phyloP scores from a whole-genome alignment of 352 stramenopile species.

The Globisporangium barbulae region DNA sequence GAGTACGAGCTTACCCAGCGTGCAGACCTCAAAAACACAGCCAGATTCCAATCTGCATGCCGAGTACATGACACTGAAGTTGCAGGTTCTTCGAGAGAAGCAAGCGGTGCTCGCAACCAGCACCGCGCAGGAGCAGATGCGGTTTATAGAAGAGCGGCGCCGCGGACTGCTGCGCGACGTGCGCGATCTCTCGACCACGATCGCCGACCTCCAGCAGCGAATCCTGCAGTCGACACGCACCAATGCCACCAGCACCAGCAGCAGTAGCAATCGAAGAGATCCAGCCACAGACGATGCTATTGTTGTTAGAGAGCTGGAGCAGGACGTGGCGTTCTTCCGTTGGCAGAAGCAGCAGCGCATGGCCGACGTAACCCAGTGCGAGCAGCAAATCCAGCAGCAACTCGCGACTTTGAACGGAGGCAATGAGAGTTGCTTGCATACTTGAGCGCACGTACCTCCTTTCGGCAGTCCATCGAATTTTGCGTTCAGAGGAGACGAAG shows the following conservation, averaged over 20 bases:
- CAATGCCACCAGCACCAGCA: background rate
- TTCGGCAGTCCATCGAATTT: background rate
- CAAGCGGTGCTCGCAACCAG: background rate
- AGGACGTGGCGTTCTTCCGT: conserved; percentile 8
- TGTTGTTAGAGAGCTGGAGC: background rate
- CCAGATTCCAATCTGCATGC: background rate
- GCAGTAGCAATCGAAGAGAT: background rate
- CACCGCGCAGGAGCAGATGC: background rate
- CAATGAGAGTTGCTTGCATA: background rate
- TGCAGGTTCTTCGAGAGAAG: conserved; percentile 1
- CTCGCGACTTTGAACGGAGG: too few relatives aligned
- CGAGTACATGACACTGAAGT: background rate
- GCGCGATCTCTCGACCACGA: conserved; percentile 9
- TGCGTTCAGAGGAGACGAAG: background rate
- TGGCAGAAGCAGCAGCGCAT: conserved; percentile 10
- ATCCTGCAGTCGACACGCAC: background rate
- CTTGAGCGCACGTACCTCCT: background rate
- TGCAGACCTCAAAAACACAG: background rate
- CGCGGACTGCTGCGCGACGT: background rate
- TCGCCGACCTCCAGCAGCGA: conserved; percentile 3
- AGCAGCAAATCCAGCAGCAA: conserved; percentile 15
- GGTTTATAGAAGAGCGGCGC: conserved; percentile 5
- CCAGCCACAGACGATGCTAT: background rate
- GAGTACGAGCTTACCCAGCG: background rate
- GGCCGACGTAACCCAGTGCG: background rate